Conservation (phyloP, 2,329 filamentous ascomycete species). For the Aspergillus sp. region DNA sequence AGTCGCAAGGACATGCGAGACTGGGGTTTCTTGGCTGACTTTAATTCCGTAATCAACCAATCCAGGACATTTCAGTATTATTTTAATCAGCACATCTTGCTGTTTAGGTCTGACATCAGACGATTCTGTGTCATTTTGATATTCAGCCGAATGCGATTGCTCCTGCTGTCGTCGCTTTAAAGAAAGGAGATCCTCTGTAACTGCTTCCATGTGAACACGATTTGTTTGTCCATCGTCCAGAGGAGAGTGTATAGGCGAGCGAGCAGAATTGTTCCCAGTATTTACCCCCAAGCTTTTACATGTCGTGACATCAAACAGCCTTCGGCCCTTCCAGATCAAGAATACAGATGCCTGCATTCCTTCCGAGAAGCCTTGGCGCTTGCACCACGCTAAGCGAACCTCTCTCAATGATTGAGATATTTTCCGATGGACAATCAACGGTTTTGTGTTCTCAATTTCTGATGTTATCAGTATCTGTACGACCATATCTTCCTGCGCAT, state of each 20-base stretch:
- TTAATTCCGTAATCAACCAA: constrained; percentile 45
- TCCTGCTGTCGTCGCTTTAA: constrained; percentile 10
- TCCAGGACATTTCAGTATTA: constrained; percentile 47
- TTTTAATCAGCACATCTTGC: constrained; percentile 30
- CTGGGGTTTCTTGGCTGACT: constrained; percentile 42
- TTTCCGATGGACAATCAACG: constrained; percentile 57
- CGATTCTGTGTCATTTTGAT: not conserved
- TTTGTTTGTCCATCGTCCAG: constrained; percentile 44
- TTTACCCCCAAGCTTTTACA: constrained; percentile 59
- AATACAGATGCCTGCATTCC: constrained; percentile 52
- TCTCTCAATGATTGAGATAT: constrained; percentile 60
- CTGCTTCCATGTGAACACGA: constrained; percentile 67
- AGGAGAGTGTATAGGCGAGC: constrained; percentile 23
- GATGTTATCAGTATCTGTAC: constrained; percentile 63
- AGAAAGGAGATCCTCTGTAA: constrained; percentile 57
- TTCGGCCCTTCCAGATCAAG: constrained; percentile 68
- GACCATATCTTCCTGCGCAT: constrained; percentile 37
- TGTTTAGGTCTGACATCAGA: constrained; percentile 7
- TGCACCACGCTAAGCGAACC: constrained; percentile 62
- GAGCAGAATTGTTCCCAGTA: not conserved
- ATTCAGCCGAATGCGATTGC: not conserved
- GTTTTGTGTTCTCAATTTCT: constrained; percentile 50
- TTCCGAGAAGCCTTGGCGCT: constrained; percentile 48
- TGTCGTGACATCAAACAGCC: constrained; percentile 68
- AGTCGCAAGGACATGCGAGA: constrained; percentile 54